Conservation (phyloP, 495 filamentous ascomycete genomes). For the Thermothielavioides terrestris region DNA sequence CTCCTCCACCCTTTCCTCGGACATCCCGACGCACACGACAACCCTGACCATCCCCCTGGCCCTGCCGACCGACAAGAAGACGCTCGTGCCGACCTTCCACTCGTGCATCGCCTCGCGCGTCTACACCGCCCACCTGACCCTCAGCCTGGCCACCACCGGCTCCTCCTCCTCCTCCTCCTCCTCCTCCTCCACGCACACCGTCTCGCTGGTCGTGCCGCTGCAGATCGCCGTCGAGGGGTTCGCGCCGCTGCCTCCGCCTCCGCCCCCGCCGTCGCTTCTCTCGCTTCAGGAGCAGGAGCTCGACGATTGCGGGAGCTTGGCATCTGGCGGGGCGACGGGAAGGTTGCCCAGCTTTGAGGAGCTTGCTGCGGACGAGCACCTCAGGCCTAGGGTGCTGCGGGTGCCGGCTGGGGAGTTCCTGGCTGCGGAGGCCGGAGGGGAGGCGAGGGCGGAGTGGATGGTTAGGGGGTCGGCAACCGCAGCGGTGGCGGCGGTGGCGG, state of each 20-base stretch:
- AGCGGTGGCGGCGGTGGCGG: background rate
- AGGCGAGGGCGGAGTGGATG: slow-evolving; percentile 5
- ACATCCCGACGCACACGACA: slow-evolving; percentile 42
- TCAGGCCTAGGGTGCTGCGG: slow-evolving; percentile 37
- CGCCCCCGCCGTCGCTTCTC: too few relatives aligned
- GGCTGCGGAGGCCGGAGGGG: background rate
- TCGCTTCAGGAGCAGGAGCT: background rate
- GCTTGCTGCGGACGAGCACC: slow-evolving; percentile 38
- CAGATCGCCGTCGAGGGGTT: slow-evolving; percentile 52
- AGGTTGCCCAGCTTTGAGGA: slow-evolving; percentile 34
- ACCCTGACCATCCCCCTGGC: slow-evolving; percentile 64
- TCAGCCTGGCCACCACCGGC: slow-evolving; percentile 50
- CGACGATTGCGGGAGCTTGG: background rate
- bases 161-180: slow-evolving; percentile 17
- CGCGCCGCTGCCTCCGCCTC: too few relatives aligned
- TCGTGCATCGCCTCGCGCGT: slow-evolving; percentile 72
- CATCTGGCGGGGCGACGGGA: background rate
- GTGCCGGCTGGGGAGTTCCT: slow-evolving; percentile 5
- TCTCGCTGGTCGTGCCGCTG: slow-evolving; percentile 65
- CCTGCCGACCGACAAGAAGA: slow-evolving; percentile 55
- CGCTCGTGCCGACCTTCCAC: slow-evolving; percentile 83
- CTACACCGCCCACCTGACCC: slow-evolving; percentile 64
- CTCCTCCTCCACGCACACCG: slow-evolving; percentile 32
- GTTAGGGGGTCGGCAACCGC: background rate
- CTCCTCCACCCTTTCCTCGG: slow-evolving; percentile 23